Percentiles rank a stretch among this genome's conserved stretches.
These are phyloP conservation scores for Beauveria bassiana DNA, from an alignment of 2,329 filamentous ascomycete species.

Conservation along the genomic window DNA sequence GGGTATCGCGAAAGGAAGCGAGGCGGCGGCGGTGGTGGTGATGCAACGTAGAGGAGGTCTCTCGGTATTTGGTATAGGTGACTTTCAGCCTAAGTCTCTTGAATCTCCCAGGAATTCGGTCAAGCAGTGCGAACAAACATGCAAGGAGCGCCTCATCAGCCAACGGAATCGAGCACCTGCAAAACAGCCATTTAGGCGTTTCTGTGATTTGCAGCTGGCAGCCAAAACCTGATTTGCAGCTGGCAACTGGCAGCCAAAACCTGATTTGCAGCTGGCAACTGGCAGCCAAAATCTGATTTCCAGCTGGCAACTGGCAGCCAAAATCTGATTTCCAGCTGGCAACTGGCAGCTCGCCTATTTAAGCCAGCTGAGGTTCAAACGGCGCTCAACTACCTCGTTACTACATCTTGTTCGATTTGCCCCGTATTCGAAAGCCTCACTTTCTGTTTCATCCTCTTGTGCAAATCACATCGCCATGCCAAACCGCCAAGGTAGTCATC, in stretches of 20 bases:
- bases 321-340: background rate
- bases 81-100: too few relatives aligned
- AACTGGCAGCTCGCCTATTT: background rate
- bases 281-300: background rate
- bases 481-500: background rate
- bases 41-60: background rate
- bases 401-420: background rate
- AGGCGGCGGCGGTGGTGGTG: background rate
- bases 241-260: background rate
- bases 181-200: background rate
- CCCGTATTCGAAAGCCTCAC: background rate
- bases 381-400: background rate
- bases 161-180: background rate
- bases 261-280: background rate
- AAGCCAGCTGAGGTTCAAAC: background rate
- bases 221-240: too few relatives aligned
- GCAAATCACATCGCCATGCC: background rate
- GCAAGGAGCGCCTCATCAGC: background rate
- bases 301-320: background rate
- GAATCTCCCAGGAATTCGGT: background rate
- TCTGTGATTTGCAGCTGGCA: background rate
- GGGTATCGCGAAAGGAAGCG: background rate
- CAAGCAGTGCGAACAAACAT: background rate
- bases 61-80: too few relatives aligned
- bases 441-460: background rate